phyloP scores from a whole-genome alignment of 1,284 basidiomycete species.

The Tetrapyrgos nigripes region DNA sequence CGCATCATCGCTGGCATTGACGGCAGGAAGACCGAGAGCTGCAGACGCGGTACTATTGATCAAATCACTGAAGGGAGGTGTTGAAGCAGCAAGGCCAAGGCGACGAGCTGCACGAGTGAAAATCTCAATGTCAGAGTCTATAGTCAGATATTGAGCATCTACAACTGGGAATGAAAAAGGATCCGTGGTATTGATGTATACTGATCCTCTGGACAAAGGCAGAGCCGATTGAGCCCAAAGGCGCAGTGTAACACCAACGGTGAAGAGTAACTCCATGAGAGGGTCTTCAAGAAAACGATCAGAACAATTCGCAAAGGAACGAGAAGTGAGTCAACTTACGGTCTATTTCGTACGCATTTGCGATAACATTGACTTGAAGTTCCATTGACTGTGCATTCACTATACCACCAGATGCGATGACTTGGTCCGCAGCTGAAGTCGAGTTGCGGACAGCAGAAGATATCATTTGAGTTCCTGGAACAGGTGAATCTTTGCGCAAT shows the following conservation, averaged over 20 bases:
- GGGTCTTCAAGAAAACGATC: conserved; percentile 13
- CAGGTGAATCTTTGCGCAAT: neutral
- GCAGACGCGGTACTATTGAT: conserved; percentile 11
- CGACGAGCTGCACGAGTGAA: no score
- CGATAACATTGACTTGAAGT: conserved; percentile 13
- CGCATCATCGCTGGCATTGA: no score
- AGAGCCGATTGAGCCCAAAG: conserved; percentile 18
- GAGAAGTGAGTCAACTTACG: conserved; percentile 5
- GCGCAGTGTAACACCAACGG: conserved; percentile 1
- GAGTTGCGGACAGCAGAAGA: no score
- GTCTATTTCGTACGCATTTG: conserved; percentile 20
- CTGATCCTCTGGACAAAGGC: no score
- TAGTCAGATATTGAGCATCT: no score
- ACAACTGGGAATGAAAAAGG: no score
- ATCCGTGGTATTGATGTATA: no score
- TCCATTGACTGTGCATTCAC: conserved; percentile 13
- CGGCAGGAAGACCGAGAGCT: conserved; percentile 10
- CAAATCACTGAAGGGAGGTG: conserved; percentile 21
- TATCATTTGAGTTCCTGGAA: no score
- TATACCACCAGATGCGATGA: no score
- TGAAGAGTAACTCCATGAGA: conserved; percentile 14
- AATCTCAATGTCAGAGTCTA: no score
- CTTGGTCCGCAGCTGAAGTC: no score
- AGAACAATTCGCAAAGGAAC: neutral
- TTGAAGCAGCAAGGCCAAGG: no score